Evolutionary conservation across 208 protist genomes (phyloP), one percentile per base, ranked within the genome.

Genomic region (Endotrypanum monterogeii): DNA sequence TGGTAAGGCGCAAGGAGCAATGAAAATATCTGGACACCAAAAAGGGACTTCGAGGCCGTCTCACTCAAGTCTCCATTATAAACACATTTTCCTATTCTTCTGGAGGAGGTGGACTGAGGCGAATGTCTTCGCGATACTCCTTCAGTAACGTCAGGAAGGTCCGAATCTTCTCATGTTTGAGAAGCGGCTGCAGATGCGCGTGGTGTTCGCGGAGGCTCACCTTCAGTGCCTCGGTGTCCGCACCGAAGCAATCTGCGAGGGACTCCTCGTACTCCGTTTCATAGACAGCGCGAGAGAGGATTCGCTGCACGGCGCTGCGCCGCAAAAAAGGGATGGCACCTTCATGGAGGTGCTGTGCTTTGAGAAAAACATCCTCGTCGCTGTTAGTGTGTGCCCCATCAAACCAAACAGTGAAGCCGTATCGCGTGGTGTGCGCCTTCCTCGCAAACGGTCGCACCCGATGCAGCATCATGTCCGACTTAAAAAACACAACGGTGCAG

Each of bases 331-430:
- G 76, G 46, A 87, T 79, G 41, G 67, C 63, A 25, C 57, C 51
- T 51, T 76, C 60, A 25, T 69, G 30, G 11, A 90, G 76, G 55
- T 90, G 85, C 30, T 65, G 70, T 28, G 50, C 61, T 68, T 73
- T 79, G 6, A 90, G 72, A 30, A 78, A 76, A 18, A 83, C 60
- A 66, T 90, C 81, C 9, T 79, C 82, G 72, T 87, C 80, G 51
- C 51, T 69, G 83, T 90, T 90, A 11, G 78, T 82, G 32, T 67
- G 18, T 2, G 60, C 50, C 0, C 76, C 85, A 46, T 90, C 85
- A 55, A 87, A 86, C 85, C 85, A 90, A n/a, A 90, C 71, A 11
- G 85, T 90, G 63, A 90, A 88, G 78, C 80, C 87, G 73, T 87
- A 82, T 4, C 85, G 82, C 46, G 56, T 55, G 37, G 39, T 77